Percentiles rank a stretch among this genome's conserved stretches.
These are phyloP conservation scores for Stevia rebaudiana DNA, from an alignment of 140 eudicot species.

Conservation along the genomic window DNA sequence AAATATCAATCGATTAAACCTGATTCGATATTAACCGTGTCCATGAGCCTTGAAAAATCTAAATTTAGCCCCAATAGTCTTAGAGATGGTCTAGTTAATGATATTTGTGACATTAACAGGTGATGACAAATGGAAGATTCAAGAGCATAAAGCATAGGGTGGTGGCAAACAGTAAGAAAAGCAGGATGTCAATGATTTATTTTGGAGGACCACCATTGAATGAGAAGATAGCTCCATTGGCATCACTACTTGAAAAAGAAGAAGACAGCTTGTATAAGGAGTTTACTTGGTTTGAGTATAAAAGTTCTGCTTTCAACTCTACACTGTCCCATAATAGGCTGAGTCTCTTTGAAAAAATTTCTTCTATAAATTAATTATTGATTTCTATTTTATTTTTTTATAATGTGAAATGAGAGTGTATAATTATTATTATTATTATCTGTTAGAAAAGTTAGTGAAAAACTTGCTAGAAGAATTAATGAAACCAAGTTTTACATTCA, in stretches of 20 bases:
- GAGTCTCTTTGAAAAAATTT: constrained; percentile 43
- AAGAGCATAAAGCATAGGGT: constrained; percentile 72
- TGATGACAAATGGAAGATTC: constrained; percentile 69
- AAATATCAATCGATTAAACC: background rate
- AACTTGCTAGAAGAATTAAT: too few species aligned
- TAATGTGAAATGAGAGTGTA: background rate
- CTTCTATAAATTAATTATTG: constrained; percentile 17
- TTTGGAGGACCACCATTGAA: constrained; percentile 76
- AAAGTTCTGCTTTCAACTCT: constrained; percentile 41
- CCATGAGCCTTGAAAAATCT: background rate
- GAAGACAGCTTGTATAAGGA: constrained; percentile 66
- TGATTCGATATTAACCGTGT: background rate
- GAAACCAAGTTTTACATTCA: too few species aligned
- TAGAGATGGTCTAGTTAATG: background rate
- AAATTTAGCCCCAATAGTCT: background rate
- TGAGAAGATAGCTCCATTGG: constrained; percentile 70
- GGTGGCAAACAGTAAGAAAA: constrained; percentile 43
- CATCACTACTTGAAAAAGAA: constrained; percentile 45
- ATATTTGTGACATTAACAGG: constrained; percentile 30
- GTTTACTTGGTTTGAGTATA: constrained; percentile 70
- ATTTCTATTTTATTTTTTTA: background rate
- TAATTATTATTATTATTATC: background rate
- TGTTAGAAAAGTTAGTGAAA: too few species aligned
- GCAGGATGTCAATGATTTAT: constrained; percentile 69
- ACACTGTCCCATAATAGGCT: constrained; percentile 52